These are phyloP conservation scores for Serendipita vermifera DNA, from an alignment of 768 basidiomycete genomes.

Conservation along the genomic window DNA sequence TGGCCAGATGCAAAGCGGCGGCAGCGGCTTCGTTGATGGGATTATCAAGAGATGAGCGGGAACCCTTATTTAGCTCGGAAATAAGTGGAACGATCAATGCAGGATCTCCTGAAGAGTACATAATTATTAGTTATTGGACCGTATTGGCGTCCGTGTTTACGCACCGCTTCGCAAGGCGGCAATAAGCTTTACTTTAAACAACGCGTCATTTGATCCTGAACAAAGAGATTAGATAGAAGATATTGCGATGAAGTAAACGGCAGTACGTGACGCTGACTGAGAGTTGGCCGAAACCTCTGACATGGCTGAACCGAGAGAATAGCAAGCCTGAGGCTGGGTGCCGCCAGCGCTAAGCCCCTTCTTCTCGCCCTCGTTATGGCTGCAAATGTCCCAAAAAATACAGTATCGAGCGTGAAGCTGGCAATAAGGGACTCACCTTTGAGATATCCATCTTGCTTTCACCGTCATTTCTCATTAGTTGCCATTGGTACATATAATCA, in stretches of 20 bases:
- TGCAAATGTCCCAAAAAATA: no score
- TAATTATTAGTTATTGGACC: not conserved
- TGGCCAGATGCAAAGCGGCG: constrained; percentile 65
- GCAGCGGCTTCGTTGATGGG: constrained; percentile 48
- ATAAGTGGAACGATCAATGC: constrained; percentile 70
- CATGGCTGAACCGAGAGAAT: no score
- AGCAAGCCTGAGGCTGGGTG: no score
- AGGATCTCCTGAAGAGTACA: constrained; percentile 44
- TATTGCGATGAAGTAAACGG: not conserved
- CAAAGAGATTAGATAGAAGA: not conserved
- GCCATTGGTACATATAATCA: no score
- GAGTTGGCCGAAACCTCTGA: no score
- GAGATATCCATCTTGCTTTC: no score
- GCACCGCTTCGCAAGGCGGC: constrained; percentile 49
- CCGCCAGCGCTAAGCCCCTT: no score
- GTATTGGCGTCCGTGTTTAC: constrained; percentile 16
- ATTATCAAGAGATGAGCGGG: constrained; percentile 34
- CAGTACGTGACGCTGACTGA: no score
- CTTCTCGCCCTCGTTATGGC: no score
- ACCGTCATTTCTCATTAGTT: no score
- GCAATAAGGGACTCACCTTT: no score
- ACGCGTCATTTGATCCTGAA: constrained; percentile 25
- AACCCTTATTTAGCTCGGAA: constrained; percentile 58
- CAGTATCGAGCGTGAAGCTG: no score
- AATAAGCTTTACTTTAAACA: constrained; percentile 53